Base-by-base conservation (phyloP, 2,329 filamentous ascomycete genomes). In the Aspergillus brasiliensis region DNA sequence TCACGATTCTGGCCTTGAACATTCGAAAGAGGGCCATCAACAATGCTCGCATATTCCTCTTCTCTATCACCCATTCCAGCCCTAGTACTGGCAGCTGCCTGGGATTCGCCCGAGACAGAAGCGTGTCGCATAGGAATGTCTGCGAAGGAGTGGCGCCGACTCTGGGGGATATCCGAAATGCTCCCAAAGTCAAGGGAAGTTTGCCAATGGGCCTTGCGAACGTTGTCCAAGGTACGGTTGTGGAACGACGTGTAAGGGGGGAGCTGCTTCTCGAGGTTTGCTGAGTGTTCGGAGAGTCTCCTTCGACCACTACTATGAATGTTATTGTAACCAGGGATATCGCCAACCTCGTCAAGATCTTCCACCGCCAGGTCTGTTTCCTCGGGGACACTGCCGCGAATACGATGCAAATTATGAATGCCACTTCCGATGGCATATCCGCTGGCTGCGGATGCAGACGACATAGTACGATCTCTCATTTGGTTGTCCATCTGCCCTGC, bases 121-220 rank as follows among this genome's bases (percentile, higher is more conserved):
- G 70, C 69, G 55, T 82, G 78, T 44, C 81, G 75, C 37, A 80
- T 78, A 10, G 81, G 79, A 46, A 82, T 78, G 62, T 82, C 80
- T 27, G 80, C 81, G 60, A 83, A 82, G 15, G 81, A 82, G 66
- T 83, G 81, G 19, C 81, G 79, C 38, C 81, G 78, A 63, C 81
- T 82, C 63, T 82, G 80, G 28, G 81, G 76, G 23, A 77, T 70
- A 61, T 82, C 80, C 34, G 73, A 67, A 46, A 80, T 71, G 56
- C 78, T 72, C 25, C 79, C 78, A 66, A 82, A 82, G 11, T 79
- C 80, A 27, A 82, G 75, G 3, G 79, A 80, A 15, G 80, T 82
- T 62, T 82, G 80, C 81, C 81, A 83, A 57, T 82, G 79, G 46
- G 76, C 77, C 67, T 80, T 80, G 57, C 78, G 77, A 51, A 79